These are phyloP conservation scores for Cucurbita pepo DNA, from an alignment of 306 rosid genomes.

Conservation along the genomic window DNA sequence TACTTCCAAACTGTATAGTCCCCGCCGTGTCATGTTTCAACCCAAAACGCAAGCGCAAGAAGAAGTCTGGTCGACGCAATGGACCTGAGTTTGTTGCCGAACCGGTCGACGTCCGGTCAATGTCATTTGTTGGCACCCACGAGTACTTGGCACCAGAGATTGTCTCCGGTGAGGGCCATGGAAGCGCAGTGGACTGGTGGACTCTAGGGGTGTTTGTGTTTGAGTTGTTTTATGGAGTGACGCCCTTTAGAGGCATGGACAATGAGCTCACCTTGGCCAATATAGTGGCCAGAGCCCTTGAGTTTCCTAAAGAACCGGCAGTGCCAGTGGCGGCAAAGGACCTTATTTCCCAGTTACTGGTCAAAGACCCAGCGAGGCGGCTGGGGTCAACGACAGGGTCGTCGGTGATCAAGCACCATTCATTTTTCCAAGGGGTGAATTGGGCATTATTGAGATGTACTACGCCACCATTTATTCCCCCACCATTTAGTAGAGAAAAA, in stretches of 20 bases:
- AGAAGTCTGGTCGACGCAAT: constrained; percentile 5
- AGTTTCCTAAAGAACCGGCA: constrained; percentile 49
- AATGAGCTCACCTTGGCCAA: constrained; percentile 58
- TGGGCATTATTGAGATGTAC: constrained; percentile 69
- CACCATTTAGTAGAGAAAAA: constrained; percentile 32
- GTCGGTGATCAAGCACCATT: constrained; percentile 38
- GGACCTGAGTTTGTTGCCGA: constrained; percentile 45
- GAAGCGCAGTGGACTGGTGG: constrained; percentile 85
- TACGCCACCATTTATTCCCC: constrained; percentile 45
- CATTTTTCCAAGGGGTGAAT: constrained; percentile 46
- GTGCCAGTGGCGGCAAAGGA: constrained; percentile 36
- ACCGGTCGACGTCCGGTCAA: constrained; percentile 50
- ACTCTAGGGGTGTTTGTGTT: constrained; percentile 46
- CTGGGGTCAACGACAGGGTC: constrained; percentile 58
- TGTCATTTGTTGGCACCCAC: constrained; percentile 69
- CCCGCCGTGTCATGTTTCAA: constrained; percentile 47
- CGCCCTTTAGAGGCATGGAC: constrained; percentile 55
- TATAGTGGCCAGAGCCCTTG: constrained; percentile 63
- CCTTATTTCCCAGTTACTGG: constrained; percentile 38
- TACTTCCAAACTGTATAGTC: constrained; percentile 50
- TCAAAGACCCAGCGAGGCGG: constrained; percentile 51
- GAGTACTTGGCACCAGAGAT: constrained; percentile 58
- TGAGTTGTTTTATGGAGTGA: constrained; percentile 52
- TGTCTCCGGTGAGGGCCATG: constrained; percentile 59
- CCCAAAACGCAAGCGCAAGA: constrained; percentile 33